Conservation (phyloP, 1,139 yeast genomes). For the Hemisphaericaspora xylanilytica region DNA sequence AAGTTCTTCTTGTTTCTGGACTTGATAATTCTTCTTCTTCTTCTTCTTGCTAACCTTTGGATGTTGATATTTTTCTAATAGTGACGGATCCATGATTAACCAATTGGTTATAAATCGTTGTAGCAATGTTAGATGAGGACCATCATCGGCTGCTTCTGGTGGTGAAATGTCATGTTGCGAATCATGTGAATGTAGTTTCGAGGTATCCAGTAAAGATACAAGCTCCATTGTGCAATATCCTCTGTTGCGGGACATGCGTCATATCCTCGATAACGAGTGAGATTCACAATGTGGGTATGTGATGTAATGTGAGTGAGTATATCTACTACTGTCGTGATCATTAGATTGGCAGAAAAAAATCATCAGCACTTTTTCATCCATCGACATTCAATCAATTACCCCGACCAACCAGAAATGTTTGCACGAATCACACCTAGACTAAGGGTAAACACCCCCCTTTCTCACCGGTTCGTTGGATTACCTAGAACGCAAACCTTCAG, state of each 20-base stretch:
- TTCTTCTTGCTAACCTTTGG: too few relatives aligned
- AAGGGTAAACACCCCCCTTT: background rate
- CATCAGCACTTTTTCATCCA: background rate
- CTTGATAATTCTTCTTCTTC: slow-evolving; percentile 33
- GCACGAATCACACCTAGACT: background rate
- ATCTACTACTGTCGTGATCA: too few relatives aligned
- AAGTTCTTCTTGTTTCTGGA: slow-evolving; percentile 27
- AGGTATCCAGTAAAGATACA: background rate
- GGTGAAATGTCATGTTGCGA: background rate
- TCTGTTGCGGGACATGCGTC: slow-evolving; percentile 4
- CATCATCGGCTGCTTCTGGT: background rate
- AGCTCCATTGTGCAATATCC: slow-evolving; percentile 3
- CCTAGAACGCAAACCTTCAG: background rate
- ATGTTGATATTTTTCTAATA: slow-evolving; percentile 8
- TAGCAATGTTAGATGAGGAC: slow-evolving; percentile 10
- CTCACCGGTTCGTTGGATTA: background rate
- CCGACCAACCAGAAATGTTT: background rate
- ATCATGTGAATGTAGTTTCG: slow-evolving; percentile 2
- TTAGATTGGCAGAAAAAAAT: background rate
- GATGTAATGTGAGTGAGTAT: too few relatives aligned
- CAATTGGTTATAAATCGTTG: slow-evolving; percentile 38
- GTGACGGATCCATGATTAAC: slow-evolving; percentile 43
- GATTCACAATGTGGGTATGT: background rate
- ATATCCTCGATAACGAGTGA: slow-evolving; percentile 1
- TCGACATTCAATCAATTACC: background rate